These are phyloP conservation scores for Fusarium sp. DNA, from an alignment of 2,329 filamentous ascomycete genomes.

Conservation along the genomic window DNA sequence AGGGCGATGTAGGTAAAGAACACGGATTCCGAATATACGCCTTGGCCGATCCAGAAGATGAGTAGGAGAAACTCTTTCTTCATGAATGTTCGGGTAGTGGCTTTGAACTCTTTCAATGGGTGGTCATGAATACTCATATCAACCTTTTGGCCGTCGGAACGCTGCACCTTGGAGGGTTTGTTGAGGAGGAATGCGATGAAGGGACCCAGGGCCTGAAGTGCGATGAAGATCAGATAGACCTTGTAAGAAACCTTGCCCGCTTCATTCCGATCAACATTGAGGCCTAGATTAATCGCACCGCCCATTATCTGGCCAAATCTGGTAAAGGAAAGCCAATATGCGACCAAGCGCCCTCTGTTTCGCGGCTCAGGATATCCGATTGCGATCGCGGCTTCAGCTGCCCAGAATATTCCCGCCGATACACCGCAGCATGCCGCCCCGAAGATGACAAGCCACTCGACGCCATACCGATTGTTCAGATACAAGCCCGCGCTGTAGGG, in stretches of 20 bases:
- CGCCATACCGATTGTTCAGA: conserved; percentile 57
- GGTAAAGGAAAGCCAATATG: conserved; percentile 71
- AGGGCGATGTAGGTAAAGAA: conserved; percentile 56
- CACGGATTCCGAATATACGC: conserved; percentile 73
- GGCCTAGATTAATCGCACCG: conserved; percentile 72
- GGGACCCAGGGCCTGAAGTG: conserved; percentile 69
- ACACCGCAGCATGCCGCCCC: conserved; percentile 56
- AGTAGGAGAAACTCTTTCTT: conserved; percentile 69
- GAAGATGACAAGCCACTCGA: conserved; percentile 57
- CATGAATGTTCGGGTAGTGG: conserved; percentile 66
- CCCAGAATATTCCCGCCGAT: conserved; percentile 53
- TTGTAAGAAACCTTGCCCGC: conserved; percentile 72
- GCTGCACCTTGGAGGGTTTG: conserved; percentile 66
- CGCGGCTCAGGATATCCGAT: conserved; percentile 74
- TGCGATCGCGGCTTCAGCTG: conserved; percentile 50
- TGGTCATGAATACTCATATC: conserved; percentile 64
- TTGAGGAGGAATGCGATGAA: conserved; percentile 70
- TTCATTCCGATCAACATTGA: conserved; percentile 65
- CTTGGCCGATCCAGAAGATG: conserved; percentile 72
- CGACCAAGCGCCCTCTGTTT: conserved; percentile 69
- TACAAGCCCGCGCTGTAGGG: conserved; percentile 58
- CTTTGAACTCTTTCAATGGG: conserved; percentile 66
- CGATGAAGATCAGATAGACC: conserved; percentile 75
- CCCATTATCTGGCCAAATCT: conserved; percentile 65
- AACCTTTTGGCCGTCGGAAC: conserved; percentile 70